phyloP scores from a whole-genome alignment of 371 early-diverging fungal genomes.

The Haplosporangium sp. region DNA sequence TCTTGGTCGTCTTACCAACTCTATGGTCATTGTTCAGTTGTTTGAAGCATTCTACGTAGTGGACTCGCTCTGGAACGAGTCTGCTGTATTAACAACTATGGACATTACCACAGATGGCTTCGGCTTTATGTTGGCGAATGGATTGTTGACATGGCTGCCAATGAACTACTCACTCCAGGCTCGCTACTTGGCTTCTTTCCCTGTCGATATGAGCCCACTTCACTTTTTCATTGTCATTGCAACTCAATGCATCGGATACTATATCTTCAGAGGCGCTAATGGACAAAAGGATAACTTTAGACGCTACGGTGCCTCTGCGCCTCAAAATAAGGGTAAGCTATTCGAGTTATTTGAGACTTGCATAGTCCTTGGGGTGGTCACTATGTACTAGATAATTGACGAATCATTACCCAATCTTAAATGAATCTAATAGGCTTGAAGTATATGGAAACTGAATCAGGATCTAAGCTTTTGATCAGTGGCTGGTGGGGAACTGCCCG shows the following conservation, averaged over 20 bases:
- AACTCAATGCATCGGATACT: constrained; percentile 76
- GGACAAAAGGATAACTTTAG: constrained; percentile 88
- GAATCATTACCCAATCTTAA: not conserved
- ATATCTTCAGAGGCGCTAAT: constrained; percentile 91
- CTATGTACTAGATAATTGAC: not conserved
- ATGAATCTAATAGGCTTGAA: constrained; percentile 65
- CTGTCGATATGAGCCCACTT: constrained; percentile 57
- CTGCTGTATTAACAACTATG: constrained; percentile 92
- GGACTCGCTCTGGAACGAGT: constrained; percentile 86
- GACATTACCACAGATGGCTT: constrained; percentile 95
- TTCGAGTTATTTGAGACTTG: not conserved
- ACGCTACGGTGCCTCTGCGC: constrained; percentile 77
- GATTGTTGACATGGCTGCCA: constrained; percentile 92
- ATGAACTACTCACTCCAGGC: constrained; percentile 91
- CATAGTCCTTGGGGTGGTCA: not conserved
- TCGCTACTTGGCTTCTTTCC: constrained; percentile 82
- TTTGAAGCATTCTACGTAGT: constrained; percentile 88
- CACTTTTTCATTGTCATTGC: constrained; percentile 62
- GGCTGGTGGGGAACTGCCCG: constrained; percentile 96
- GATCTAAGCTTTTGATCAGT: constrained; percentile 81
- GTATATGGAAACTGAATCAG: constrained; percentile 84
- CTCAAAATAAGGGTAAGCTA: constrained; percentile 65
- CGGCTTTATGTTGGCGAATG: constrained; percentile 93
- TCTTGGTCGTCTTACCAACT: constrained; percentile 74
- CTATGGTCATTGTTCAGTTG: constrained; percentile 79